Base-by-base conservation (phyloP, 768 basidiomycete species). In the Butyriboletus loyo region DNA sequence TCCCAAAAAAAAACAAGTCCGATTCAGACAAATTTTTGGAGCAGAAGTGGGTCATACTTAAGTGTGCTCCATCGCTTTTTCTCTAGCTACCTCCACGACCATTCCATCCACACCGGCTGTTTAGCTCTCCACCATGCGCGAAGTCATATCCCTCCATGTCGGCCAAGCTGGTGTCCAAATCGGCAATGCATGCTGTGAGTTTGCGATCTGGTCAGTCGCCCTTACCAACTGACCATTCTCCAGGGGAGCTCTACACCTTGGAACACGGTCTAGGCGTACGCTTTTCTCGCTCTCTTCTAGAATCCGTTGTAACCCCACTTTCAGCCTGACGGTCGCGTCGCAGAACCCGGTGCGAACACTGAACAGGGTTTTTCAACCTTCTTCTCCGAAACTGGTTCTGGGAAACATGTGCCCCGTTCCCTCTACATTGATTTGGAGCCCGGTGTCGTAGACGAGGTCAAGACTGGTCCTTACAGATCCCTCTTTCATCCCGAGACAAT, bases 401-500 rank as follows among this genome's bases (percentile, higher is more conserved):
- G 94, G 58, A 97, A 97, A 78, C 85, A 93, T 72, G 96, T 97
- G 42, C 97, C 97, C 22, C 86, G 96, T 55, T 96, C 95, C 37
- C 86, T 99, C 61, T 98, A 98, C 77, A 86, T 98, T 59, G 92
- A 95, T 72, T 81, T 94, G 60, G 95, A 98, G 73, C 94, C 95
- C 40, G 91, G 93, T 66, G 93, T 85, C 62, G 87, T 98, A 66
- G 95, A 98, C 69, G 93, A 94, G 64, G 92, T 99, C 70, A 90
- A 92, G 73, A 86, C 82, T 38, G 96, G 96, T 62, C 80, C 85
- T 37, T 97, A 98, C 77, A 82, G 91, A 69, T 86, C 87, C 54
- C 84, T 99, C 27, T 99, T 99, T 77, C 96, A 99, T 73, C 96
- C 96, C 0, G 96, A 98, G 77, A 90, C 92, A 42, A 83, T 99